phyloP scores from a whole-genome alignment of 1,284 basidiomycete species.

The Malassezia sympodialis region DNA sequence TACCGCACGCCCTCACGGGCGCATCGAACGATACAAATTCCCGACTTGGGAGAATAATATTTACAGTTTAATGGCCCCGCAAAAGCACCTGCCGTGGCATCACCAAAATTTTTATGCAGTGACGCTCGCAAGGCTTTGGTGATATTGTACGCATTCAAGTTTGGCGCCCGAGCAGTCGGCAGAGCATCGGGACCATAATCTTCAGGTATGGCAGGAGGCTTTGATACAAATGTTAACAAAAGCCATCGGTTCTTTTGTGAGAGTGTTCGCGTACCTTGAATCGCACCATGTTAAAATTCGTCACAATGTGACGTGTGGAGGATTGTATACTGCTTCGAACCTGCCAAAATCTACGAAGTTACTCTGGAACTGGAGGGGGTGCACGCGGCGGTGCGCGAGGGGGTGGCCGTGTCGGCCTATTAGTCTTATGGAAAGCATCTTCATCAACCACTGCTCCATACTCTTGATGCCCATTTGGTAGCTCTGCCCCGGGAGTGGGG shows the following conservation, averaged over 20 bases:
- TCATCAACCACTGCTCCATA: neutral
- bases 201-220: neutral
- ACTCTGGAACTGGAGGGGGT: neutral
- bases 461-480: neutral
- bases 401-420: neutral
- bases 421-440: neutral
- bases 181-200: neutral
- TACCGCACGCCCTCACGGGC: conserved; percentile 12
- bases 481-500: neutral
- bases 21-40: conserved; percentile 11
- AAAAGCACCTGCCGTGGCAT: conserved; percentile 6
- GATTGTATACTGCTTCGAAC: no score
- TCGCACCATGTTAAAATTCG: conserved; percentile 8
- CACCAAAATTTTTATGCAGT: conserved; percentile 15
- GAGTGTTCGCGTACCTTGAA: conserved; percentile 6
- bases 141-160: conserved; percentile 2
- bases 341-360: neutral
- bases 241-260: conserved; percentile 17
- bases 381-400: neutral
- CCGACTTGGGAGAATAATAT: conserved; percentile 13
- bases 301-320: neutral
- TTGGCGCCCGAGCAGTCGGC: neutral
- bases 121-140: conserved; percentile 15
- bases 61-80: conserved; percentile 16
- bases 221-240: neutral